Base-by-base conservation (phyloP, 1,284 basidiomycete species). In the Cutaneotrichosporon daszewskae region DNA sequence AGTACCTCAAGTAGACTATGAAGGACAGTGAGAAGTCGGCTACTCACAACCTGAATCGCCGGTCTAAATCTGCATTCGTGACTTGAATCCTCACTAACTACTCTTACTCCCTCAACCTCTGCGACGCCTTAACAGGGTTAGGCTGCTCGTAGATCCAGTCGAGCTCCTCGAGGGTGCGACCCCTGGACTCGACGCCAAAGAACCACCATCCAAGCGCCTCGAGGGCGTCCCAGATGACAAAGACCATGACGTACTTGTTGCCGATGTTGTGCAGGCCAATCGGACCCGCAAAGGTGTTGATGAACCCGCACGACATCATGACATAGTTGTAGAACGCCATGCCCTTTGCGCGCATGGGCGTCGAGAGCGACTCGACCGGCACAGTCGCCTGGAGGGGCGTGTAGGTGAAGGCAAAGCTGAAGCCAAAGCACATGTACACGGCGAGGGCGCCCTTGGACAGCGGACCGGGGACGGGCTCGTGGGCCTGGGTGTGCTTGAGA, bases 301-400 rank as follows among this genome's bases (percentile, higher is more conserved):
- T 75, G 53, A 78, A 77, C 4, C 73, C 74, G 19, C 75, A 73
- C 36, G 72, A 72, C 43, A 68, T 74, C 39, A 78, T 76, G 14
- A 75, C 72, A 33, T 78, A 53, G 28, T 58, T 58, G 18, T 64
- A 64, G 32, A 63, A 53, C 18, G 67, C 66, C 74, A 80, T 78
- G 47, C 79, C 79, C 61, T 80, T 80, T 8, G 79, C 79, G 87
- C 91, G 95, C 88, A 94, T 92, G 62, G 85, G 80, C 0, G 88
- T 92, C 14, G 87, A 74, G 29, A 92, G 77, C 0, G 91, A 94
- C 74, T 96, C 91, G 11, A 89, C 91, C 3, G 91, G 90, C 65
- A 84, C 89, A n/a, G 95, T 87, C 10, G 53, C 49, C 57, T 28
- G 57, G 41, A 50, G 58, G 87, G 52, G 51, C 3, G 51, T 53